phyloP scores from a whole-genome alignment of 352 stramenopile genomes.

The Phytophthora gonapodyides region DNA sequence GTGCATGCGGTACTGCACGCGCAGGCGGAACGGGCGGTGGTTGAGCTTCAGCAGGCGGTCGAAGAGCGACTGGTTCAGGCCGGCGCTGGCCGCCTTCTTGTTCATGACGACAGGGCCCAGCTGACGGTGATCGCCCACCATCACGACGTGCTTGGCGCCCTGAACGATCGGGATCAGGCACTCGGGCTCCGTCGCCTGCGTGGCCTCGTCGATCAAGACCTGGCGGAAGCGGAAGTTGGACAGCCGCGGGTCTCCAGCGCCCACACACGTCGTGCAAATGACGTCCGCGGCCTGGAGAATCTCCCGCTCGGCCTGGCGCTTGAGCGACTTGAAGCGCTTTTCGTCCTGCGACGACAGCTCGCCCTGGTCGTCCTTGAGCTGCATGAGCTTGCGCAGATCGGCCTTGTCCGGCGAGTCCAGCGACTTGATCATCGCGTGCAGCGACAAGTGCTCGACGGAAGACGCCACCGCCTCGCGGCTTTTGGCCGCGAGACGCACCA shows the following conservation, averaged over 20 bases:
- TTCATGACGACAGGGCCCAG: constrained; percentile 98
- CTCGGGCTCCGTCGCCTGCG: constrained; percentile 99
- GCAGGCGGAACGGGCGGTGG: constrained; percentile 96
- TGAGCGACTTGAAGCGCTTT: constrained; percentile 95
- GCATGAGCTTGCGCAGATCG: constrained; percentile 91
- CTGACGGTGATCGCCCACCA: constrained; percentile 99
- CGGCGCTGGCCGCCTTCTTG: constrained; percentile 97
- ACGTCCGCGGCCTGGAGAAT: constrained; percentile 98
- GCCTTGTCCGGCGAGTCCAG: constrained; percentile 90
- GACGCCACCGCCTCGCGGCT: constrained; percentile 95
- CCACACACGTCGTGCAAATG: constrained; percentile 99
- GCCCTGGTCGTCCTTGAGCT: constrained; percentile 97
- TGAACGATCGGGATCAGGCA: constrained; percentile 99
- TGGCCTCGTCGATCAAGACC: constrained; percentile 99
- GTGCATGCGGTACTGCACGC: constrained; percentile 99
- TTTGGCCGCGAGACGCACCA: constrained; percentile 98
- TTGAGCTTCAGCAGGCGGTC: constrained; percentile 96
- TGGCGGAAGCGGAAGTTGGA: constrained; percentile 98
- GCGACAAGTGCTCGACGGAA: constrained; percentile 96
- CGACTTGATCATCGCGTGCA: constrained; percentile 97
- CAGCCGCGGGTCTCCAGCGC: constrained; percentile 96
- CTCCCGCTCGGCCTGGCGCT: constrained; percentile 93
- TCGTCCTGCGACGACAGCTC: constrained; percentile 95
- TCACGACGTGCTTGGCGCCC: constrained; percentile 98
- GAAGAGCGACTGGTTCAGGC: constrained; percentile 98